Evolutionary conservation across 192 early-diverging fungal genomes (phyloP).

Genomic region (Gorgonomyces haynaldii): DNA sequence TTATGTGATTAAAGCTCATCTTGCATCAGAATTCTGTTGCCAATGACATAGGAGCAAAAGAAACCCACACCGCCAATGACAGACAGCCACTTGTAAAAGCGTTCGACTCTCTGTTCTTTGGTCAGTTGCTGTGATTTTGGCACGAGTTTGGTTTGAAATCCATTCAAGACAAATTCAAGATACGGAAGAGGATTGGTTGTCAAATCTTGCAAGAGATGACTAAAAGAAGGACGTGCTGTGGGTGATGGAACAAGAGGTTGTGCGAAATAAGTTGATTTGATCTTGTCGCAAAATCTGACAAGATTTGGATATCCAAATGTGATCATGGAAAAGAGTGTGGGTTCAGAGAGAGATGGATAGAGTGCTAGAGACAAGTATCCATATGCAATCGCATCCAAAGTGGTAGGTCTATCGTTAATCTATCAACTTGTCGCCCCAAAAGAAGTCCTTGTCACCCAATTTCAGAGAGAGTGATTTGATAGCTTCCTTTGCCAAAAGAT

Average conservation of each 20-base stretch:
- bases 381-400: slow-evolving; percentile 72
- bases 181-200: slow-evolving; percentile 5
- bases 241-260: slow-evolving; percentile 15
- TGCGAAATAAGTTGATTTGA: slow-evolving; percentile 30
- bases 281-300: slow-evolving; percentile 47
- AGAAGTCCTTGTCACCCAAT: slow-evolving; percentile 52
- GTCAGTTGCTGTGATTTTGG: slow-evolving; percentile 6
- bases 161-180: slow-evolving; percentile 3
- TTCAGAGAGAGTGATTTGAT: slow-evolving; percentile 57
- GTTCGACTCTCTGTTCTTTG: slow-evolving; percentile 12
- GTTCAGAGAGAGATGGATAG: slow-evolving; percentile 61
- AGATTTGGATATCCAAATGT: slow-evolving; percentile 57
- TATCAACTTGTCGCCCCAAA: slow-evolving; percentile 63
- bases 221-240: slow-evolving; percentile 23
- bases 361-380: slow-evolving; percentile 70
- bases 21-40: neutral
- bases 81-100: slow-evolving; percentile 15
- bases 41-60: slow-evolving; percentile 13
- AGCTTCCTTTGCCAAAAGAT: slow-evolving; percentile 51
- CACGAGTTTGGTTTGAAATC: neutral
- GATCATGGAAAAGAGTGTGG: slow-evolving; percentile 53
- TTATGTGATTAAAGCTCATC: too few species aligned
- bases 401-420: slow-evolving; percentile 38
- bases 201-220: slow-evolving; percentile 13
- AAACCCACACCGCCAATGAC: slow-evolving; percentile 26